phyloP scores from a whole-genome alignment of 768 basidiomycete genomes.

The Pleurotus citrinopileatus region DNA sequence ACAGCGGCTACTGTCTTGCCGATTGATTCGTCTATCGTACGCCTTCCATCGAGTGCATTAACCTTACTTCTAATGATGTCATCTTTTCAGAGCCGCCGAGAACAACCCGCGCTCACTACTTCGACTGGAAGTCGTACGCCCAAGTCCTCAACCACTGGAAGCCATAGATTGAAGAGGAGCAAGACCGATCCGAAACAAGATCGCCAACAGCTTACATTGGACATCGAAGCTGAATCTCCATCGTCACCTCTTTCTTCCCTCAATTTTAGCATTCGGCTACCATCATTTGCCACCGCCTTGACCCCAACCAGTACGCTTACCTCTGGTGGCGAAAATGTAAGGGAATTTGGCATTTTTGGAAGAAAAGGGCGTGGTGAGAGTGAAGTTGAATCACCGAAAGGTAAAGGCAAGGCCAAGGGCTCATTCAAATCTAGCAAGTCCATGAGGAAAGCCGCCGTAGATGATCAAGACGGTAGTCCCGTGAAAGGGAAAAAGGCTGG shows the following conservation, averaged over 20 bases:
- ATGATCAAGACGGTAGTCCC: conserved; percentile 23
- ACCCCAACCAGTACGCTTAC: conserved; percentile 2
- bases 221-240: conserved; percentile 1
- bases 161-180: not conserved
- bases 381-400: conserved; percentile 3
- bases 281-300: conserved; percentile 3
- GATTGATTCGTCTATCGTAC: not conserved
- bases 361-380: not conserved
- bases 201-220: not conserved
- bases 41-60: not conserved
- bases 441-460: conserved; percentile 15
- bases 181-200: not conserved
- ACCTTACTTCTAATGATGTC: not conserved
- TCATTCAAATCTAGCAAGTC: conserved; percentile 18
- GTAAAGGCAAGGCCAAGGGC: conserved; percentile 15
- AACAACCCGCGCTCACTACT: not conserved
- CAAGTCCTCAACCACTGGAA: not conserved
- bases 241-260: conserved; percentile 2
- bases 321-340: conserved; percentile 4
- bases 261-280: conserved; percentile 3
- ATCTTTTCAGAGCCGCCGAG: not conserved
- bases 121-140: not conserved
- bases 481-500: conserved; percentile 20
- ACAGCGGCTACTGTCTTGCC: conserved; percentile 3
- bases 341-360: conserved; percentile 1